Conservation (phyloP, 148 eudicot genomes). For the Pharnaceum exiguum region DNA sequence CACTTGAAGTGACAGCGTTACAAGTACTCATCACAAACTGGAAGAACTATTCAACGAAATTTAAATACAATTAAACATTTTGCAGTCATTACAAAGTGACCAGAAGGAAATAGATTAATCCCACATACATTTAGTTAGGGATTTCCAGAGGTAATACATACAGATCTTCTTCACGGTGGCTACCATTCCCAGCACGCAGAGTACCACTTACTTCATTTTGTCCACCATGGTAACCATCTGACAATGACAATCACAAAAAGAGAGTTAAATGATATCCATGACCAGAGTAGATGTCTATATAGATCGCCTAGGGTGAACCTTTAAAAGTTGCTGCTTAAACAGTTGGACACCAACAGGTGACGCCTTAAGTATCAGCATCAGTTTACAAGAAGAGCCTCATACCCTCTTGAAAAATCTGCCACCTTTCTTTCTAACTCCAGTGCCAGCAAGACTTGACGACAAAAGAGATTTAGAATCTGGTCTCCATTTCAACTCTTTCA, state of each 20-base stretch:
- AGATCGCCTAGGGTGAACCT: conserved; percentile 9
- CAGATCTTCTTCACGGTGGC: conserved; percentile 3
- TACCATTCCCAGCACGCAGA: conserved; percentile 15
- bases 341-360: conserved; percentile 14
- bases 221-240: conserved; percentile 27
- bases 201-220: conserved; percentile 20
- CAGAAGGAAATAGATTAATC: too few species aligned
- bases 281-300: conserved; percentile 1
- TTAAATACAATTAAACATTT: too few species aligned
- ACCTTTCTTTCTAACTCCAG: conserved; percentile 84
- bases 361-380: conserved; percentile 19
- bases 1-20: too few species aligned
- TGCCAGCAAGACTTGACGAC: conserved; percentile 67
- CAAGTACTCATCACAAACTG: too few species aligned
- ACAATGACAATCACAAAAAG: not conserved
- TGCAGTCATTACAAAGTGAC: too few species aligned
- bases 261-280: not conserved
- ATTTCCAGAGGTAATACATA: conserved; percentile 14
- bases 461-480: conserved; percentile 83
- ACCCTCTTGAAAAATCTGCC: conserved; percentile 69
- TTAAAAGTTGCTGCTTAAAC: conserved; percentile 5
- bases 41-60: too few species aligned
- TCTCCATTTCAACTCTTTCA: conserved; percentile 89
- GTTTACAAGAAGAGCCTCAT: conserved; percentile 27
- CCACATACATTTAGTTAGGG: conserved; percentile 8